Evolutionary conservation across 108 stramenopile species (phyloP).

Genomic region (Cyclostephanos invisitatus): DNA sequence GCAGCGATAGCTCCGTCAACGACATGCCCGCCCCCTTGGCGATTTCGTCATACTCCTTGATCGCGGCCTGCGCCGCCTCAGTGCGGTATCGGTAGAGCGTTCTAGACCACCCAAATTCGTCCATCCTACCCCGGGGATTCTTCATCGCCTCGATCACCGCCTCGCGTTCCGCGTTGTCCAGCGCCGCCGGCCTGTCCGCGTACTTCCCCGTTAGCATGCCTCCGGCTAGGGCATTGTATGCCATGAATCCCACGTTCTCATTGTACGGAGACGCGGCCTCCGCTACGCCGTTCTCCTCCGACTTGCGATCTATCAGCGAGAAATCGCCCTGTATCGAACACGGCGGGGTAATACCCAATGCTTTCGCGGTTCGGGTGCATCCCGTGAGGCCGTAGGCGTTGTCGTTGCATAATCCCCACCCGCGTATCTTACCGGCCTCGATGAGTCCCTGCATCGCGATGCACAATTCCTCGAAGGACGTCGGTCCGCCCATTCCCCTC

Average conservation of each 20-base stretch:
- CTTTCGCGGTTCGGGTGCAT: slow-evolving; percentile 76
- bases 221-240: slow-evolving; percentile 88
- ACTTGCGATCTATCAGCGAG: slow-evolving; percentile 78
- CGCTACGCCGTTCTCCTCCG: slow-evolving; percentile 89
- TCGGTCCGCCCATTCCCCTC: slow-evolving; percentile 66
- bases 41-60: slow-evolving; percentile 71
- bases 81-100: slow-evolving; percentile 86
- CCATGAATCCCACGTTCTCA: slow-evolving; percentile 90
- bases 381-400: slow-evolving; percentile 89
- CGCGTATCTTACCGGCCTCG: slow-evolving; percentile 83
- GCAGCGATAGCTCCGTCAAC: slow-evolving; percentile 76
- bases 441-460: slow-evolving; percentile 81
- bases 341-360: slow-evolving; percentile 80
- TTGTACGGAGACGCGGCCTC: slow-evolving; percentile 88
- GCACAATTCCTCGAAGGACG: slow-evolving; percentile 84
- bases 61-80: slow-evolving; percentile 79
- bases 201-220: slow-evolving; percentile 93
- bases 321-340: slow-evolving; percentile 87
- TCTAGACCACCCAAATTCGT: slow-evolving; percentile 82
- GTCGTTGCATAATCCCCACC: slow-evolving; percentile 92
- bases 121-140: slow-evolving; percentile 83
- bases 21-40: slow-evolving; percentile 74
- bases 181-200: slow-evolving; percentile 67
- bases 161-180: slow-evolving; percentile 63
- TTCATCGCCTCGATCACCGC: slow-evolving; percentile 47